Conservation (phyloP, 1,284 basidiomycete genomes). For the Ustilago shanxiensis region DNA sequence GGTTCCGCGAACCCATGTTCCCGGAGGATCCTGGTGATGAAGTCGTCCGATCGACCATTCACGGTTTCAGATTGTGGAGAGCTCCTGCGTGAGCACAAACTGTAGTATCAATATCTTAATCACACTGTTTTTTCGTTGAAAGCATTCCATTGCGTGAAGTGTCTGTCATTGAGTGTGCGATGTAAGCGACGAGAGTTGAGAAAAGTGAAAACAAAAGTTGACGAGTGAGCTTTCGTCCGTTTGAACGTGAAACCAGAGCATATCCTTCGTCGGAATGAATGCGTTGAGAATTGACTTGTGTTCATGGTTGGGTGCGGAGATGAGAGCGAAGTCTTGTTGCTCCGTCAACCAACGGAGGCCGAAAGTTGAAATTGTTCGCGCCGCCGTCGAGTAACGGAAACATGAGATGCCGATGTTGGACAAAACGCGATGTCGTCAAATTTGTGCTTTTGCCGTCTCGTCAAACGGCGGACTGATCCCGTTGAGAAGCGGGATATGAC, state of each 20-base stretch:
- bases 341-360: no score
- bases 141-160: background rate
- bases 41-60: slow-evolving; percentile 56
- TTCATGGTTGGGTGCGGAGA: background rate
- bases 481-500: no score
- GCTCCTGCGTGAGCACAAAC: slow-evolving; percentile 8
- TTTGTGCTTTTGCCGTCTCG: no score
- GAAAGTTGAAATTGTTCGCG: no score
- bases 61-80: slow-evolving; percentile 53
- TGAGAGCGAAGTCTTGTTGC: no score
- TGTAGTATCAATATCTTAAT: background rate
- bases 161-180: background rate
- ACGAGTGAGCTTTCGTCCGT: background rate
- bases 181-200: background rate
- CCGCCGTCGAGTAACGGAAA: no score
- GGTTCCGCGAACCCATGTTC: slow-evolving; percentile 73
- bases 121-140: slow-evolving; percentile 1
- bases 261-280: no score
- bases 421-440: no score
- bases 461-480: no score
- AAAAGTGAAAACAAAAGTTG: background rate
- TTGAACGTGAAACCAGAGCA: background rate
- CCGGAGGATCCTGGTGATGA: slow-evolving; percentile 62
- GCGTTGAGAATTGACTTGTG: no score
- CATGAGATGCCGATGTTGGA: no score